These are phyloP conservation scores for Paramecium pentaurelia DNA, from an alignment of 73 alveolate genomes.

Conservation along the genomic window DNA sequence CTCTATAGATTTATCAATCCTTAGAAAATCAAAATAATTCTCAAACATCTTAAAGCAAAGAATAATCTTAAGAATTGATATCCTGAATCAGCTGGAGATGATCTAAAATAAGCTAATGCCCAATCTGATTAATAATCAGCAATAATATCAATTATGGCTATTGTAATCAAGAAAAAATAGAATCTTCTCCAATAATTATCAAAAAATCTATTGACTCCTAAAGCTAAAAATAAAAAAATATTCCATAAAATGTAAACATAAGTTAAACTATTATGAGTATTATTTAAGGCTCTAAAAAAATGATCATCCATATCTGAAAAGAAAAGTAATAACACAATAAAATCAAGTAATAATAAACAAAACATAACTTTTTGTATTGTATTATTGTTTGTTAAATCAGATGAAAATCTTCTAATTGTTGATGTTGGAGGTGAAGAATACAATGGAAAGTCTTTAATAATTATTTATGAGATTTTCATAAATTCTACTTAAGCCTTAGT, in stretches of 20 bases:
- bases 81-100: not conserved
- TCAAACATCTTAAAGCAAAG: not conserved
- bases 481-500: not conserved
- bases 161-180: not conserved
- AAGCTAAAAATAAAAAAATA: not conserved
- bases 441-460: not conserved
- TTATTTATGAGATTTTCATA: not conserved
- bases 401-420: not conserved
- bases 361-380: not conserved
- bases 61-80: not conserved
- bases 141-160: not conserved
- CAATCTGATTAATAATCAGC: not conserved
- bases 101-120: not conserved
- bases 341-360: not conserved
- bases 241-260: not conserved
- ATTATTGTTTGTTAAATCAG: not conserved
- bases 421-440: slow-evolving; percentile 36
- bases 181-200: slow-evolving; percentile 34
- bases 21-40: not conserved
- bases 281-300: not conserved
- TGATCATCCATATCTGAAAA: not conserved
- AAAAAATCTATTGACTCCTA: not conserved
- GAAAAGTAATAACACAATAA: not conserved
- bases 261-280: not conserved
- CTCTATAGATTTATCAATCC: not conserved